phyloP scores from a whole-genome alignment of 495 filamentous ascomycete species.

The Evernia prunastri region DNA sequence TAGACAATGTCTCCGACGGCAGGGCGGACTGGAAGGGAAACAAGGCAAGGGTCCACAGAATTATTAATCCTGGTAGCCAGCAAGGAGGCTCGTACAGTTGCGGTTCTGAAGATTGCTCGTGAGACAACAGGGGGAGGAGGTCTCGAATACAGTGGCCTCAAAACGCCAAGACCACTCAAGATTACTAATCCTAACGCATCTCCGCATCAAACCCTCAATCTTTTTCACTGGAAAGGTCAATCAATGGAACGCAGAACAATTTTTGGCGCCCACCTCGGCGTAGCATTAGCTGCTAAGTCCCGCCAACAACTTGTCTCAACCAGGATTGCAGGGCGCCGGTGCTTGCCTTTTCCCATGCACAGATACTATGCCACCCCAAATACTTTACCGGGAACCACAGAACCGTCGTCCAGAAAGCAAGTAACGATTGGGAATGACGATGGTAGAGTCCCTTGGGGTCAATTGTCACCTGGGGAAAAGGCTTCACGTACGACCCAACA shows the following conservation, averaged over 20 bases:
- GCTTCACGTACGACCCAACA: slow-evolving; percentile 82
- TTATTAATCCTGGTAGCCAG: not conserved
- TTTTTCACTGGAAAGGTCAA: not conserved
- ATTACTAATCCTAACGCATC: not conserved
- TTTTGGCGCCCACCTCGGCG: not conserved
- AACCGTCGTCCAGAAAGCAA: slow-evolving; percentile 45
- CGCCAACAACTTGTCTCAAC: not conserved
- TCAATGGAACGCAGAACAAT: not conserved
- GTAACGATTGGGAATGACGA: slow-evolving; percentile 79
- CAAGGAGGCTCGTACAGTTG: not conserved
- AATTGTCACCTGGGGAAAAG: slow-evolving; percentile 71
- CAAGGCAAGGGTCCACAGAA: not conserved
- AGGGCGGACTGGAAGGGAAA: not conserved
- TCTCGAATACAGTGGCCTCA: slow-evolving; percentile 1
- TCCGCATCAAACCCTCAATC: not conserved
- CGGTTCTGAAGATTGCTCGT: not conserved
- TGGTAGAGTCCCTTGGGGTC: slow-evolving; percentile 70
- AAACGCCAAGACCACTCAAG: not conserved
- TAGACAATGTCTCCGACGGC: not conserved
- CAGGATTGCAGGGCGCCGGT: not conserved
- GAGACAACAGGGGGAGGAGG: not conserved
- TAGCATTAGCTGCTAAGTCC: not conserved
- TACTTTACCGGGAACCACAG: slow-evolving; percentile 25
- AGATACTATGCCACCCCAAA: slow-evolving; percentile 49
- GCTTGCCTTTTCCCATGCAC: not conserved